Evolutionary conservation across 345 rosid species (phyloP), one percentile per base, ranked within the genome.

Genomic region (Citropsis articulata): DNA sequence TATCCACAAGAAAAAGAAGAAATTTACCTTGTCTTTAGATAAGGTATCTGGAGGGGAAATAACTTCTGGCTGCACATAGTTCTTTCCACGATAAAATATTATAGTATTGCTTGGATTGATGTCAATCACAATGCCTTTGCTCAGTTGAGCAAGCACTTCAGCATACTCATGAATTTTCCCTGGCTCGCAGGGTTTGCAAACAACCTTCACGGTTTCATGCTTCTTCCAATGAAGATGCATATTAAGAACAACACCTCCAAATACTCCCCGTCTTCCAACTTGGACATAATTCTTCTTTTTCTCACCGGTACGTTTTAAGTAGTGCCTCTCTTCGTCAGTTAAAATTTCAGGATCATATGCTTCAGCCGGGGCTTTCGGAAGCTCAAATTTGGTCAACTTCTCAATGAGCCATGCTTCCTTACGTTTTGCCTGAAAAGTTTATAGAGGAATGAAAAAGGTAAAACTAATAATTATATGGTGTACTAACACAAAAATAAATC

Each of bases 151-250:
- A 81, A 95, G 95, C 82, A 92, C 98, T 73, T 89, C 88, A 33
- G 98, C 98, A 85, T 89, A 93, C 81, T 90, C 94, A 75, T 89
- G 89, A 83, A 95, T 80, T 83, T 95, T 90, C 59, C 98, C 95
- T 1, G 91, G 94, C 78, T 76, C 86, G 86, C 98, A 95, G 63
- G 98, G 97, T 82, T 83, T 93, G 93, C 98, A 93, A 66, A 82
- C 83, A 87, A 95, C 91, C 87, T 91, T 95, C 73, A 93, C 95
- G 14, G 98, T 93, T 86, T 95, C 98, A 80, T 93, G 98, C 75
- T 88, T 95, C 85, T 95, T 95, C 98, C 97, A 95, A 68, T 95
- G 98, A 50, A 95, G 98, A 85, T 95, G 98, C 95, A 95, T 90
- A 80, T 93, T 95, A 62, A 93, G 89, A 81, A 95, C 95, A 70